phyloP scores from a whole-genome alignment of 352 stramenopile genomes.

The Saprolegnia parasitica region DNA sequence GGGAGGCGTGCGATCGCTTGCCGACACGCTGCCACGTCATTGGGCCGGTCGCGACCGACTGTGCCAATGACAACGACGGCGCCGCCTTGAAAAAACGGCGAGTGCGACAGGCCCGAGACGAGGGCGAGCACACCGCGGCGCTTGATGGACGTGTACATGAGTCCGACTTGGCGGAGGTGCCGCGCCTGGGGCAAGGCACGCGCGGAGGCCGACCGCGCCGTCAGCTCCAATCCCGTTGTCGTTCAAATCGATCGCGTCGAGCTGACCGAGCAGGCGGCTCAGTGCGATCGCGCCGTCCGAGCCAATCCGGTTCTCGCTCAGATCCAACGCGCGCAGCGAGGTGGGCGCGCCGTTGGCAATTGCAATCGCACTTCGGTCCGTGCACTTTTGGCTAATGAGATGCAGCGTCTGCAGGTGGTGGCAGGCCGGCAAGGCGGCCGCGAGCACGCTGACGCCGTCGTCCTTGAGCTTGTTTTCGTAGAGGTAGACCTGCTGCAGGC shows the following conservation, averaged over 20 bases:
- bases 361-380: background rate
- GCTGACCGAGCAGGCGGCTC: background rate
- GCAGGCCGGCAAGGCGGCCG: background rate
- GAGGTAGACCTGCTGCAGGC: background rate
- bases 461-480: conserved; percentile 2
- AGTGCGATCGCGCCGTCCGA: background rate
- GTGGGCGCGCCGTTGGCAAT: background rate
- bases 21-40: no score
- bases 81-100: no score
- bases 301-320: background rate
- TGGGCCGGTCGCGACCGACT: no score
- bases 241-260: background rate
- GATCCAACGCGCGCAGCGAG: conserved; percentile 2
- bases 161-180: no score
- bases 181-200: no score
- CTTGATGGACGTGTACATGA: no score
- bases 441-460: background rate
- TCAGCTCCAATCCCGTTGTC: background rate
- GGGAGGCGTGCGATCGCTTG: no score
- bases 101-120: no score
- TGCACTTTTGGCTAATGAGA: background rate
- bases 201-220: background rate
- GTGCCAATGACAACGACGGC: no score
- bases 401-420: background rate
- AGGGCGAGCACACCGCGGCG: no score